Base-by-base conservation (phyloP, 176 grass and related monocot genomes). In the Paspalum vaginatum region DNA sequence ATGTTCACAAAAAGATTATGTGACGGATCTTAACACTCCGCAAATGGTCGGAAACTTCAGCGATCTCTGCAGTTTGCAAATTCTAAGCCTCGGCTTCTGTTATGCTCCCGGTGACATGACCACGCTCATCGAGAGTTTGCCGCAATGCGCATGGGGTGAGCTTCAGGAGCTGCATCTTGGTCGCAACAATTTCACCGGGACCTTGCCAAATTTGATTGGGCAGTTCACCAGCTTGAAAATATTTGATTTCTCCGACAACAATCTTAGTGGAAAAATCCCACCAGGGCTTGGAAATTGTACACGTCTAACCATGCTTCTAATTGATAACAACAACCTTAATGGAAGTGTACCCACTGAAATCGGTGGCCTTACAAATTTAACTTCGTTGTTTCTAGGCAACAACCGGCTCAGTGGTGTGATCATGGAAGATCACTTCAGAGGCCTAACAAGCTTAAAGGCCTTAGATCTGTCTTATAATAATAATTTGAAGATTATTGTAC, bases 21-120 rank as follows among this genome's bases (percentile, higher is more conserved):
- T 48, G 46, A 48, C 2, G 46, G 9, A 48, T 48, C 9, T 2
- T 11, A 11, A 48, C 9, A 48, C 18, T 5, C 16, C 16, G 14
- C 12, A 18, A 22, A 59, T 45, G 46, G 9, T 48, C 26, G 48
- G 9, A 51, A 16, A 12, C 8, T 4, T 74, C 1, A 16, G 38
- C 3, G 79, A 64, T 37, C 48, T 79, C 14, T 76, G 64, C 42
- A 84, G 44, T 22, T 62, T 88, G 48, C 37, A 55, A 83, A 61
- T 55, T 48, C 46, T 48, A 12, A 11, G 11, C 46, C 46, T 48
- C 46, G 11, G 9, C 46, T 10, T 11, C 11, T 11, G 46, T 48
- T 48, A 48, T 48, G 11, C 2, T 9, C 2, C 9, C 11, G 46
- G 46, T 48, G 46, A 48, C 9, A 11, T 48, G 11, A 48, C 46